Base-by-base conservation (phyloP, 2,329 filamentous ascomycete genomes). In the Xylaria digitata region DNA sequence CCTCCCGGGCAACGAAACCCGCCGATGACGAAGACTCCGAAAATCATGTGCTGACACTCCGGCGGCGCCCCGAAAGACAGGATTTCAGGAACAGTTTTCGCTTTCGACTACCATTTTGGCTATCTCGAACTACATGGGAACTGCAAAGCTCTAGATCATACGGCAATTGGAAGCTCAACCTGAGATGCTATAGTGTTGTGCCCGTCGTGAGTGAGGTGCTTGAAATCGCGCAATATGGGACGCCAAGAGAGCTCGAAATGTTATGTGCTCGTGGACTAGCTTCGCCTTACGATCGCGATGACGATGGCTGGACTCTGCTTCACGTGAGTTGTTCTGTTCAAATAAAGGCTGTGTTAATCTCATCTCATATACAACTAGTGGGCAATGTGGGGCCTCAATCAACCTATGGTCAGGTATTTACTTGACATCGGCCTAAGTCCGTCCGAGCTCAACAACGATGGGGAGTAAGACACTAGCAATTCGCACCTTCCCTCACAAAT, bases 231-330 rank as follows among this genome's bases (percentile, higher is more conserved):
- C 0, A n/a, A 6, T 9, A 17, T 23, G 56, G 65, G 32, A 37
- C 30, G 13, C 30, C 37, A 21, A 34, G 61, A 8, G 56, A 67
- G 0, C 56, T 65, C 21, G 19, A 57, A 17, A 17, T 21, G 23
- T 50, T 65, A 40, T 65, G 61, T 53, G 34, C 43, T 6, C 57
- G 45, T 40, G 61, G 65, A 37, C 11, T 30, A 17, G 65, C 61
- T 3, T 65, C 65, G n/a, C 65, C 61, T 2, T 65, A 53, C 9
- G 65, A 65, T 30, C 62, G 53, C 15, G 19, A 45, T 0, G 49
- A 13, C 2, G 9, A 1, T 4, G 7, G 17, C 3, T 0, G 19
- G 1, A 52, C 55, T 9, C 19, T 65, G 30, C 57, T 65, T 50
- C 63, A 61, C 37, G 63, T 65, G n/a, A 56, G 63, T 50, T 21